Evolutionary conservation across 2,329 filamentous ascomycete species (phyloP).

Genomic region (Phialocephala sp.): DNA sequence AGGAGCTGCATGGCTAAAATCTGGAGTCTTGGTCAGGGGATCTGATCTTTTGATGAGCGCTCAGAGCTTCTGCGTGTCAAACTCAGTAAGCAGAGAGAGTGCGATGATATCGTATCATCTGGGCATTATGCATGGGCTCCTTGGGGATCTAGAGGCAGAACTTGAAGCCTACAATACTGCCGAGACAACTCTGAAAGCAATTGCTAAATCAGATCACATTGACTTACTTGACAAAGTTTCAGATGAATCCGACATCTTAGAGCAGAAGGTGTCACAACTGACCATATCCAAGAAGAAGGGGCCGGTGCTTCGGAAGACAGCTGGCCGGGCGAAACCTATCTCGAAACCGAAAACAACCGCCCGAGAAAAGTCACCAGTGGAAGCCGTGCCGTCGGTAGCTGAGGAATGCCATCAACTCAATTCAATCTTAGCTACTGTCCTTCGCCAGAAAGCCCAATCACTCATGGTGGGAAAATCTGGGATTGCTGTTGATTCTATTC

Average conservation of each 20-base stretch:
- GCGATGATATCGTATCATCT: slow-evolving; percentile 60
- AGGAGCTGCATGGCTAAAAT: slow-evolving; percentile 60
- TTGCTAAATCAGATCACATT: slow-evolving; percentile 48
- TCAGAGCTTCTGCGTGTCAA: slow-evolving; percentile 55
- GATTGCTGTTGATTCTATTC: slow-evolving; percentile 59
- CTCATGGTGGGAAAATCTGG: slow-evolving; percentile 56
- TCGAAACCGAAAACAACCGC: slow-evolving; percentile 40
- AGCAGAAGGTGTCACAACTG: slow-evolving; percentile 35
- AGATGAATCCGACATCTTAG: slow-evolving; percentile 21
- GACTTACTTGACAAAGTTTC: slow-evolving; percentile 32
- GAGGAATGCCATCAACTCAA: slow-evolving; percentile 45
- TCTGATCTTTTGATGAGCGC: slow-evolving; percentile 60
- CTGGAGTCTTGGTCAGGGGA: slow-evolving; percentile 65
- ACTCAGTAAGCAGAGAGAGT: slow-evolving; percentile 51
- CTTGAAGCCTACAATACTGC: slow-evolving; percentile 54
- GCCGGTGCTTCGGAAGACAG: slow-evolving; percentile 29
- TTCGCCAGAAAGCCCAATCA: slow-evolving; percentile 56
- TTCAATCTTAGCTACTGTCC: slow-evolving; percentile 53
- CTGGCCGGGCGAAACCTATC: slow-evolving; percentile 37
- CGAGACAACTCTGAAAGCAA: slow-evolving; percentile 49
- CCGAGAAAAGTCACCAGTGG: slow-evolving; percentile 34
- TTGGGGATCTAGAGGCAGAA: slow-evolving; percentile 54
- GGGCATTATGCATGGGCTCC: slow-evolving; percentile 57
- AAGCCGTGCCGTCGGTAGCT: slow-evolving; percentile 30
- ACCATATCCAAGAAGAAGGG: slow-evolving; percentile 42